Base-by-base conservation (phyloP, 495 filamentous ascomycete species). In the Penicillium paradoxum region DNA sequence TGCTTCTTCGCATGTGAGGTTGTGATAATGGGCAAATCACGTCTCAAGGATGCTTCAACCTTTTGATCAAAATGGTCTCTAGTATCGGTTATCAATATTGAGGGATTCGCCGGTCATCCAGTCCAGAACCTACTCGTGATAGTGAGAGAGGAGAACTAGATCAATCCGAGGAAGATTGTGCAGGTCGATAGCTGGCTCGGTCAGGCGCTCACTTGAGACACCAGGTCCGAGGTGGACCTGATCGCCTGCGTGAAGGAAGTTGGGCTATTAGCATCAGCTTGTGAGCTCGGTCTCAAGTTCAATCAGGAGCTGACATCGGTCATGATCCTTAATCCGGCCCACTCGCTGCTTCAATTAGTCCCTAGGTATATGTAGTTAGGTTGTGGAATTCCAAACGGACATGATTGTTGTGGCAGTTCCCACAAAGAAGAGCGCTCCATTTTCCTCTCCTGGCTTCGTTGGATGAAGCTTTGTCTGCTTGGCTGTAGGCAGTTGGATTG, bases 221-320 rank as follows among this genome's bases (percentile, higher is more conserved):
- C 82, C 83, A 0, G 83, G 83, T 0, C 83, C 85, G 9, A 87
- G 73, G 55, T 88, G 83, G 2, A 87, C 82, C 53, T 87, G 81
- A 59, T 86, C 81, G 34, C 83, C 83, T 3, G 79, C 80, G 56
- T 87, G 84, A 0, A 89, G 76, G 66, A 88, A 87, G 65, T 88
- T 89, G 25, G 84, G 76, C 68, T 76, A 40, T 10, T 39, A 22
- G 1, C 7, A 38, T 53, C 13, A 57, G 37, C 36, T 7, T 33
- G 4, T 6, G 19, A 33, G 3, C 21, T 15, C 11, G 9, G 13
- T 11, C 4, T 22, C 8, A 27, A 27, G 24, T 15, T 24, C 6
- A 11, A 51, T 11, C 27, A 7, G 27, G 27, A 22, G 50, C 52
- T 54, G 19, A 63, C 66, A 66, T 88, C 85, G 2, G 84, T 89